phyloP scores from a whole-genome alignment of 2,329 filamentous ascomycete species.

The Pestalotiopsis fici region DNA sequence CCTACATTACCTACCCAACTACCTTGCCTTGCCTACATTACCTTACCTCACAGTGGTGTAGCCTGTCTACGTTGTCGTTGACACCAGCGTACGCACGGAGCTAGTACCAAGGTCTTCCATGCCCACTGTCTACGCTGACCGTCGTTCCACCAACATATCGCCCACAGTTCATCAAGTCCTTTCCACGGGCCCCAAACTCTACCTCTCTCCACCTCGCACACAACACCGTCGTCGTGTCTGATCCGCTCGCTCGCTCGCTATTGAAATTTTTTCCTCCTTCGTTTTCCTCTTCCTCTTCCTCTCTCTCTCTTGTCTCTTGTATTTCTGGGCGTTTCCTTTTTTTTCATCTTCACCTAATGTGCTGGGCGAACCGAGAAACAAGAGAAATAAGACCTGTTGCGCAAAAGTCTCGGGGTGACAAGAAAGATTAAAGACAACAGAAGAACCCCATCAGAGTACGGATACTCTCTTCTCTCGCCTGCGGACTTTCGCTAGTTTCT shows the following conservation, averaged over 20 bases:
- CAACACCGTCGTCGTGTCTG: background rate
- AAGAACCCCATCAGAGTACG: background rate
- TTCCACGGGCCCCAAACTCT: constrained; percentile 5
- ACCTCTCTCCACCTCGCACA: background rate
- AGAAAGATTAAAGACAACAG: background rate
- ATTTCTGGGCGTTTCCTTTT: background rate
- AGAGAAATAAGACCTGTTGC: background rate
- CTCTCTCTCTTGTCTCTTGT: background rate
- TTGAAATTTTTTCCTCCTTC: background rate
- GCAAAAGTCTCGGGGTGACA: background rate
- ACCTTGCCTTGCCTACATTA: too few species aligned
- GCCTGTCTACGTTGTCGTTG: too few species aligned
- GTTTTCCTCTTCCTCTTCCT: background rate
- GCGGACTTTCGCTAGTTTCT: constrained; percentile 5
- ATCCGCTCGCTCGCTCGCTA: constrained; percentile 3
- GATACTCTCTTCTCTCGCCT: background rate
- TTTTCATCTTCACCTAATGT: background rate
- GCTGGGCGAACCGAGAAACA: background rate
- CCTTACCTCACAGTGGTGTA: background rate
- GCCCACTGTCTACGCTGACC: background rate
- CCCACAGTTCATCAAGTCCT: background rate
- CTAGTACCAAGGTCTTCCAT: background rate
- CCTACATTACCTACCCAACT: background rate
- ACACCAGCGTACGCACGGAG: background rate
- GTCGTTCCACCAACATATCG: constrained; percentile 6